Evolutionary conservation across 371 early-diverging fungal genomes (phyloP), one percentile per base, ranked within the genome.

Genomic region (Mortierella polycephala): DNA sequence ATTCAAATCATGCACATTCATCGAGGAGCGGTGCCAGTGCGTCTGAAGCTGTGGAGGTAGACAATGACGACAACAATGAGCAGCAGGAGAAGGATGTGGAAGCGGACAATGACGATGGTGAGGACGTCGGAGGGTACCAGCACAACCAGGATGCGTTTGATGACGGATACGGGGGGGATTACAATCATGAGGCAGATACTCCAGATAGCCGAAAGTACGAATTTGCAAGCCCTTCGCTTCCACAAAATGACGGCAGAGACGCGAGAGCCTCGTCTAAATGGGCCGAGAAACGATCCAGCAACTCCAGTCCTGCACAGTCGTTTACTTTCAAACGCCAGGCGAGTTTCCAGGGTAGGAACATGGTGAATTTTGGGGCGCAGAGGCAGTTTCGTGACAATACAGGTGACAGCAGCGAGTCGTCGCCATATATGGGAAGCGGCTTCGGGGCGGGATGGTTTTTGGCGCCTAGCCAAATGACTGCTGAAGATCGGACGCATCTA

Each of bases 111-210:
- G 62, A 61, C 0, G 57, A 39, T 37, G 67, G 39, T 42, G 44
- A 44, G 12, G 66, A 30, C 4, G 11, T 13, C n/a, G 56, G 39
- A 16, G 65, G 58, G 11, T 62, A 60, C n/a, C 65, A 69, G 23
- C 62, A 69, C n/a, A 37, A 51, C 10, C 54, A 56, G 30, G 75
- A 75, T n/a, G 58, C 50, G 12, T 52, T 67, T n/a, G 73, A 71
- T 21, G 55, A 67, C 13, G 63, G 46, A 50, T 62, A 37, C 20
- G 67, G 60, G 6, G 39, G 63, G n/a, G 55, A 53, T 9, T 21
- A 50, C 1, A 51, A 60, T 13, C n/a, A 46, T 18, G 62, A 57
- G 7, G 66, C 56, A 12, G 61, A 50, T 11, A 41, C 50, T 11
- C 55, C 23, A 3, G 61, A 46, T 20, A 44, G 49, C 6, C 55